Conservation (phyloP, 2,329 filamentous ascomycete genomes). For the Alternaria hordeiaustralica region DNA sequence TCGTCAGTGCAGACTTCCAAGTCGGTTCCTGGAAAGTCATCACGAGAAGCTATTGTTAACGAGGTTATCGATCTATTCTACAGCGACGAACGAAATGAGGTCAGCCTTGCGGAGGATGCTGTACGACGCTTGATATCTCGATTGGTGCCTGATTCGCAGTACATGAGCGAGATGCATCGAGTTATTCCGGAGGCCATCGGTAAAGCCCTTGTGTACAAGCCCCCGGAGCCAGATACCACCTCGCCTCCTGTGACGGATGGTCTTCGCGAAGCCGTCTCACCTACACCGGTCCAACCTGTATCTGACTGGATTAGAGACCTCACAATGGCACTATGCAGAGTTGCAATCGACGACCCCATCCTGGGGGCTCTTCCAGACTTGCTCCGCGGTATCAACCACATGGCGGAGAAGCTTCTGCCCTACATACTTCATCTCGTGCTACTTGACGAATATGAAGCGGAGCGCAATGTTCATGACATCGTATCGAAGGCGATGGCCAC, state of each 20-base stretch:
- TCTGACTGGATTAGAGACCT: slow-evolving; percentile 67
- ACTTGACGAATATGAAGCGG: slow-evolving; percentile 68
- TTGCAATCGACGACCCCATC: slow-evolving; percentile 67
- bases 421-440: slow-evolving; percentile 86
- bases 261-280: slow-evolving; percentile 26
- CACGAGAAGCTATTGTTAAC: slow-evolving; percentile 45
- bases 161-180: slow-evolving; percentile 38
- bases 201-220: slow-evolving; percentile 33
- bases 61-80: slow-evolving; percentile 47
- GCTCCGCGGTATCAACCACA: slow-evolving; percentile 68
- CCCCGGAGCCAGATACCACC: slow-evolving; percentile 18
- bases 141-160: slow-evolving; percentile 26
- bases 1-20: slow-evolving; percentile 21
- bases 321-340: slow-evolving; percentile 61
- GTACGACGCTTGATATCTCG: slow-evolving; percentile 41
- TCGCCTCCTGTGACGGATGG: slow-evolving; percentile 10
- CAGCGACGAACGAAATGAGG: slow-evolving; percentile 49
- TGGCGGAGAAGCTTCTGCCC: slow-evolving; percentile 78
- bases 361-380: slow-evolving; percentile 72
- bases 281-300: slow-evolving; percentile 24
- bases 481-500: slow-evolving; percentile 70
- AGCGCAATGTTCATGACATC: slow-evolving; percentile 61
- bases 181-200: slow-evolving; percentile 40
- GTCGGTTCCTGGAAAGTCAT: slow-evolving; percentile 36
- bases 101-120: slow-evolving; percentile 54